Conservation (phyloP, 2,329 filamentous ascomycete genomes). For the Aurifilum marmelostoma region DNA sequence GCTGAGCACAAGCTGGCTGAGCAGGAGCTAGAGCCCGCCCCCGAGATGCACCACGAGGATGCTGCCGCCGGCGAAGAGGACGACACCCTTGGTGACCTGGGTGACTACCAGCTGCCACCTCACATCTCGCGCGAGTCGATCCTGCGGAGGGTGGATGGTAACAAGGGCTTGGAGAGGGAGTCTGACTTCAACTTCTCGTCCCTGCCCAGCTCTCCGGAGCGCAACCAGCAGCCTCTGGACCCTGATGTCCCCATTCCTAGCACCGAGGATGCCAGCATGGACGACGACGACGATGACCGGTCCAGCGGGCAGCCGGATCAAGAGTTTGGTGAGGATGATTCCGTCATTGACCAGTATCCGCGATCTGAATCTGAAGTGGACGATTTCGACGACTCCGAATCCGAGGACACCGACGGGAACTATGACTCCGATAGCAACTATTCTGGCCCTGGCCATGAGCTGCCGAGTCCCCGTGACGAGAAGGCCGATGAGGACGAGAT, state of each 20-base stretch:
- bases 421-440: constrained; percentile 62
- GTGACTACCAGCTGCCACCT: constrained; percentile 69
- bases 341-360: constrained; percentile 68
- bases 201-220: constrained; percentile 61
- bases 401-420: constrained; percentile 46
- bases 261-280: constrained; percentile 70
- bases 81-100: constrained; percentile 62
- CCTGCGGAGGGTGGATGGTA: constrained; percentile 79
- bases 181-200: constrained; percentile 69
- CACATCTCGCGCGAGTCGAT: constrained; percentile 95
- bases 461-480: constrained; percentile 33
- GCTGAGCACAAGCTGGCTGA: constrained; percentile 41
- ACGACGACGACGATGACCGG: constrained; percentile 48
- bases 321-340: constrained; percentile 65
- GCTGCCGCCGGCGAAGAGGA: constrained; percentile 57
- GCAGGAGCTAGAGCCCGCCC: constrained; percentile 48
- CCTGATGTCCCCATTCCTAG: constrained; percentile 90
- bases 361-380: constrained; percentile 48
- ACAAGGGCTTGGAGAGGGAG: constrained; percentile 56
- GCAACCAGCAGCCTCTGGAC: constrained; percentile 67
- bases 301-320: constrained; percentile 59
- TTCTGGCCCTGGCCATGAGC: constrained; percentile 46
- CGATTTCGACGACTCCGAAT: constrained; percentile 28
- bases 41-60: constrained; percentile 45
- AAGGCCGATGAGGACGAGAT: constrained; percentile 50